A percentile compares a stretch with the other conserved stretches of the same genome.
These are phyloP conservation scores for Exutisphaerella laricina DNA, from an alignment of 2,329 filamentous ascomycete genomes.

Conservation along the genomic window DNA sequence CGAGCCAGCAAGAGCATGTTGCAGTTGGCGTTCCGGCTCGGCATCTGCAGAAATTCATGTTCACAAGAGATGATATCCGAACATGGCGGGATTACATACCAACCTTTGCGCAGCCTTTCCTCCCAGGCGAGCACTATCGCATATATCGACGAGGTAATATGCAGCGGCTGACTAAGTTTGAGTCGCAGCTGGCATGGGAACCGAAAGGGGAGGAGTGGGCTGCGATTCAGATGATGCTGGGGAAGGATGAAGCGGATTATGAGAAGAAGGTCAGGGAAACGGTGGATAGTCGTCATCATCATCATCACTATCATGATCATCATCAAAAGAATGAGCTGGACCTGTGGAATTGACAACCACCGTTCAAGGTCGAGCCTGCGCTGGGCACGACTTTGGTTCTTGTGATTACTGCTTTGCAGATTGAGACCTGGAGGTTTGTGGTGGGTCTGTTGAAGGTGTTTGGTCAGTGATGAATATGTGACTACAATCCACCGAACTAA, in stretches of 20 bases:
- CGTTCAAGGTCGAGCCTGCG: no score
- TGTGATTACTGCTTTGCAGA: no score
- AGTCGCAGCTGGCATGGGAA: conserved; percentile 16
- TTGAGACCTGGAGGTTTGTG: no score
- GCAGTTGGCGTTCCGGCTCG: conserved; percentile 19
- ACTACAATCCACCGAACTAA: no score
- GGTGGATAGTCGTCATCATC: no score
- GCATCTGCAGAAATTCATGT: conserved; percentile 28
- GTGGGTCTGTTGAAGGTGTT: no score
- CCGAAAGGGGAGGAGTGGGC: conserved; percentile 10
- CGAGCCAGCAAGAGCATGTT: conserved; percentile 26
- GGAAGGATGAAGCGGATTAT: conserved; percentile 4
- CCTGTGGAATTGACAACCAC: no score
- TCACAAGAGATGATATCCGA: conserved; percentile 31
- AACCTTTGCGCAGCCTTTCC: conserved; percentile 29
- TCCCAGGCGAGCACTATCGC: conserved; percentile 29
- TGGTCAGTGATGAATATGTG: no score
- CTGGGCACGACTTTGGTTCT: no score
- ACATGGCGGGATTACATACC: conserved; percentile 23
- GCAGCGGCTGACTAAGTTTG: conserved; percentile 14
- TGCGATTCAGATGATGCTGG: conserved; percentile 7
- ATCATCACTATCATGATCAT: no score
- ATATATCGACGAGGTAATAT: conserved; percentile 8
- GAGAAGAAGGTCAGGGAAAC: conserved; percentile 1
- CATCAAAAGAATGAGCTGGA: no score